Evolutionary conservation across 805 yeast genomes (phyloP), one percentile per base, ranked within the genome.

Genomic region (Dipodascopsis tothii): DNA sequence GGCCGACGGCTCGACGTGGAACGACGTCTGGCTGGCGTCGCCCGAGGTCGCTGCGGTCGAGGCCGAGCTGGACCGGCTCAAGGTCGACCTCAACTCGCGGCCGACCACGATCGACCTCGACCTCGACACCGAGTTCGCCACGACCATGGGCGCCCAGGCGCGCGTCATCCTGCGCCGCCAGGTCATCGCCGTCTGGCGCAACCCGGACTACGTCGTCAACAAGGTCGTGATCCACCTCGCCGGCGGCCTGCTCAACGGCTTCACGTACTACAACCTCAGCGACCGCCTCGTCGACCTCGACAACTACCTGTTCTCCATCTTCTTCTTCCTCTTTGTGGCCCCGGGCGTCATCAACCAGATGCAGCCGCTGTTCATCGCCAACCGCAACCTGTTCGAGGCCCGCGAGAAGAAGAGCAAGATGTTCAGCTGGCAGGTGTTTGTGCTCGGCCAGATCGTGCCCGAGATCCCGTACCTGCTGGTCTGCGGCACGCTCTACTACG

Each of bases 371-470:
- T 80, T 81, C 21, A 69, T 74, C 39, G 67, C 62, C 19, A 68
- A 77, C n/a, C 71, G 86, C 56, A 80, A 76, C 42, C 60, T 80
- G 30, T 81, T 65, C 57, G 87, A 81, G 61, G 82, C 75, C 7
- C 71, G 90, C 56, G 90, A 81, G 58, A 69, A 77, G 22, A 71
- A 77, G 44, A 77, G 84, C 3, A 80, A 80, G 56, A 81, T 83
- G 35, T 81, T 77, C 66, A 80, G 77, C 55, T 81, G 87, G 87
- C 67, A 77, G 22, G 63, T 74, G 35, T 62, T 81, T 60, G 56
- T 80, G 36, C 40, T 78, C 17, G 62, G 80, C 4, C 81, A 79
- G 55, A 67, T 67, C 50, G 33, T 76, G 20, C 68, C 68, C 44
- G 88, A 82, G 57, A 54, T 78, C 20, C 86, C 87, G 1, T 81